Conservation (phyloP, 2,329 filamentous ascomycete species). For the Fusarium sp. region DNA sequence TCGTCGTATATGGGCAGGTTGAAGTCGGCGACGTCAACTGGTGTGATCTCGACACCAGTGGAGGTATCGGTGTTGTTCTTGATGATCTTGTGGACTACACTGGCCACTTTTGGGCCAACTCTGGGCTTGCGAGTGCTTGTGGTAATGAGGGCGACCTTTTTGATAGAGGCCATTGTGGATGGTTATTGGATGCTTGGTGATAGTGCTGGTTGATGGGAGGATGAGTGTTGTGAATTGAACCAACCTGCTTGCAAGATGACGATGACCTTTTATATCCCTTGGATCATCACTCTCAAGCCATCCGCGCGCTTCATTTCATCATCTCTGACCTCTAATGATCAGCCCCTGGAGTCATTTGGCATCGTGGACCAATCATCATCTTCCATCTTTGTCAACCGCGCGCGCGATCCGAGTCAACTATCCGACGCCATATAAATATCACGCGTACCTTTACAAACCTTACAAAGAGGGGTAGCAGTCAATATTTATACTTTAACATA, state of each 20-base stretch:
- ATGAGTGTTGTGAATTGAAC: not conserved
- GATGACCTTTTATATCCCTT: not conserved
- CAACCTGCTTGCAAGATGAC: not conserved
- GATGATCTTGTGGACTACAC: slow-evolving; percentile 13
- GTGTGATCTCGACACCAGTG: not conserved
- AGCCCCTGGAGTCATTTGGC: not conserved
- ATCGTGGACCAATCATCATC: not conserved
- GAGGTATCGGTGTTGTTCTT: not conserved
- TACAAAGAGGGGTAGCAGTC: not conserved
- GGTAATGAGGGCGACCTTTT: slow-evolving; percentile 24
- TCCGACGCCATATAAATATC: not conserved
- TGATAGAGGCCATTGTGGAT: not conserved
- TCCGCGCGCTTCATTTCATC: not conserved
- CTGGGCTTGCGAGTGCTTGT: slow-evolving; percentile 17
- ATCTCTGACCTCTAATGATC: not conserved
- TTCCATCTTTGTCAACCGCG: not conserved
- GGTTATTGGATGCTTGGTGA: not conserved
- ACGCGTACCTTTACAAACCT: too few relatives aligned
- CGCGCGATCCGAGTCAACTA: not conserved
- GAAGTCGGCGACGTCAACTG: slow-evolving; percentile 27
- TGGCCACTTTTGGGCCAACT: slow-evolving; percentile 13
- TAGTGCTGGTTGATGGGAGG: not conserved
- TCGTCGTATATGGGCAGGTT: slow-evolving; percentile 59
- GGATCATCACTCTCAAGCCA: too few relatives aligned
- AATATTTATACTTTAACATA: not conserved